phyloP scores from a whole-genome alignment of 2,329 filamentous ascomycete genomes.

The Gaeumannomyces sp. region DNA sequence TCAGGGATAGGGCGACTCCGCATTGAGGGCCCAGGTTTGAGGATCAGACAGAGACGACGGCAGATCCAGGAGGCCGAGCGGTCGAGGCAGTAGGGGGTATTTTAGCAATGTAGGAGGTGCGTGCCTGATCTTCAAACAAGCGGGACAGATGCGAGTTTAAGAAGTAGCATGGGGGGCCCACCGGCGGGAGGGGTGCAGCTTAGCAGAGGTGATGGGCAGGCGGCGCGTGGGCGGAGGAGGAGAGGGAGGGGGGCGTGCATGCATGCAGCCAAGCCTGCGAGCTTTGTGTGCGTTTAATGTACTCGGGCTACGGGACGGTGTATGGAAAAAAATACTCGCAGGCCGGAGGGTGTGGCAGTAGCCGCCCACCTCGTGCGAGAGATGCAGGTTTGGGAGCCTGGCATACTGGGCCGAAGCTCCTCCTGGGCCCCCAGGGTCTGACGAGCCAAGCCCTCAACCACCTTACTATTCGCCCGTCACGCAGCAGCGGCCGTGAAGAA shows the following conservation, averaged over 20 bases:
- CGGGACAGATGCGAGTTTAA: constrained; percentile 36
- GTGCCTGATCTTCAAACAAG: constrained; percentile 30
- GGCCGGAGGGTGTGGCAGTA: background rate
- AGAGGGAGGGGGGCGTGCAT: background rate
- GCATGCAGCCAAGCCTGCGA: background rate
- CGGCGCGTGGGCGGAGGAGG: background rate
- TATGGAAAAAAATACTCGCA: background rate
- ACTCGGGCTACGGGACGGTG: background rate
- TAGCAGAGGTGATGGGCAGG: constrained; percentile 10
- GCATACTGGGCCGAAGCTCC: background rate
- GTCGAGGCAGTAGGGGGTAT: constrained; percentile 29
- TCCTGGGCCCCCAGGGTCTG: background rate
- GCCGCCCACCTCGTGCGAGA: constrained; percentile 4
- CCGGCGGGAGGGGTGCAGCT: constrained; percentile 9
- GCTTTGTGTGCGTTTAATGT: background rate
- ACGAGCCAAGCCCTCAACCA: background rate
- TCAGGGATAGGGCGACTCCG: constrained; percentile 11
- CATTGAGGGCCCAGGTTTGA: constrained; percentile 20
- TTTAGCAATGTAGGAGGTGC: constrained; percentile 27
- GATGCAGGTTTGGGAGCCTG: background rate
- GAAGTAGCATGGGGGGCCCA: constrained; percentile 29
- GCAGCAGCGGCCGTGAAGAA: background rate
- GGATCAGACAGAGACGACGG: constrained; percentile 24
- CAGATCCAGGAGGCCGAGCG: constrained; percentile 26
- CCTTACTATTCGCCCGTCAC: background rate